Conservation (phyloP, 1,139 yeast species). For the Suhomyces bribrorum region DNA sequence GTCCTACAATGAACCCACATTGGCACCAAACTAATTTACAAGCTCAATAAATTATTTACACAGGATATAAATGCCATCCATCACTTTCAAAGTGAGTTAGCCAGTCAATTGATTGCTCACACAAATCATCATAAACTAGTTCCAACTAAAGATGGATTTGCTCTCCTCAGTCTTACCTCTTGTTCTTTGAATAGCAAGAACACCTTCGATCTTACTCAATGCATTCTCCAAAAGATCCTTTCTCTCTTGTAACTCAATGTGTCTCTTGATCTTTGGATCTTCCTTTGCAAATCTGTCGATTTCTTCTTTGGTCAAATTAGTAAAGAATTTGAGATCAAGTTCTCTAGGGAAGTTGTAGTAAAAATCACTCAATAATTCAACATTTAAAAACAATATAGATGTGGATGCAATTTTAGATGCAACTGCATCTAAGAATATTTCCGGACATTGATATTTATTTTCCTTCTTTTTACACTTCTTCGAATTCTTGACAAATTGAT, state of each 20-base stretch:
- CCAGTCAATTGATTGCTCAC: neutral
- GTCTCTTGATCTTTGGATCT: slow-evolving; percentile 86
- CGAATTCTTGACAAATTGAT: slow-evolving; percentile 72
- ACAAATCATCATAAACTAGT: too few species aligned
- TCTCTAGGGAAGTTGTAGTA: slow-evolving; percentile 96
- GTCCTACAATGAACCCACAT: too few species aligned
- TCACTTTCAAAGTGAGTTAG: neutral
- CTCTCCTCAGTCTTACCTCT: slow-evolving; percentile 9
- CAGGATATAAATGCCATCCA: neutral
- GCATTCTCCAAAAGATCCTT: slow-evolving; percentile 88
- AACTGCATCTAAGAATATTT: slow-evolving; percentile 87
- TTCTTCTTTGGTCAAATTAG: slow-evolving; percentile 67
- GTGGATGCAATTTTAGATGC: slow-evolving; percentile 90
- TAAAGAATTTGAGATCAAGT: slow-evolving; percentile 72
- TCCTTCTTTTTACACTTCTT: slow-evolving; percentile 73
- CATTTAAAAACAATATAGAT: slow-evolving; percentile 88
- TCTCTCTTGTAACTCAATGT: slow-evolving; percentile 89
- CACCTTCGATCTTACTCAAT: slow-evolving; percentile 80
- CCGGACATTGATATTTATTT: slow-evolving; percentile 91
- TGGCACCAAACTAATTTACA: neutral
- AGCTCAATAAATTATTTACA: slow-evolving; percentile 3
- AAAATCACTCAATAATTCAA: slow-evolving; percentile 90
- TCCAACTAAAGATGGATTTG: slow-evolving; percentile 19
- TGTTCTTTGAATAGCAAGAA: slow-evolving; percentile 67
- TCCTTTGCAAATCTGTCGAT: slow-evolving; percentile 90